These are phyloP conservation scores for Echeveria elegans DNA, from an alignment of 164 flowering plant genomes.

Conservation along the genomic window DNA sequence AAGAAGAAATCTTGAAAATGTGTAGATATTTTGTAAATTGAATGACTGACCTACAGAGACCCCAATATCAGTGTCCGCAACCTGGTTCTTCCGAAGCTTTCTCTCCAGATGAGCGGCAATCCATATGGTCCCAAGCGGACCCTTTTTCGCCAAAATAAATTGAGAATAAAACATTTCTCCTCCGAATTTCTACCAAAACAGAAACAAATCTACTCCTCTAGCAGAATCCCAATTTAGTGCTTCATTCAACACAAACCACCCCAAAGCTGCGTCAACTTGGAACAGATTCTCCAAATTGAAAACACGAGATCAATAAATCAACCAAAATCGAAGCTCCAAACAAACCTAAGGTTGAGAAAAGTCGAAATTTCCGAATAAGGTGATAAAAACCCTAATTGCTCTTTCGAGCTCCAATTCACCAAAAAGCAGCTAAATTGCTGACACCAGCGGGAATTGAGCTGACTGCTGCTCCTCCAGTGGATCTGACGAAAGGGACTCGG, in stretches of 20 bases:
- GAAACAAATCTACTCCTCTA: neutral
- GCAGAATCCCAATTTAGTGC: neutral
- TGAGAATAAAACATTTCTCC: slow-evolving; percentile 91
- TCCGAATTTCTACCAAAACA: neutral
- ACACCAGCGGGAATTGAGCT: neutral
- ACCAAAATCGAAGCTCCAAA: neutral
- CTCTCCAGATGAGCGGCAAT: slow-evolving; percentile 98
- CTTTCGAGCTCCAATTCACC: neutral
- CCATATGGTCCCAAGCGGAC: slow-evolving; percentile 98
- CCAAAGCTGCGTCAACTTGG: neutral
- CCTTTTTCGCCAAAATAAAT: slow-evolving; percentile 96
- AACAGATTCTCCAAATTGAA: neutral
- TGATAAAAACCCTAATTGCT: neutral
- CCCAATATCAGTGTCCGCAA: slow-evolving; percentile 96
- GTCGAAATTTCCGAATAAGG: neutral
- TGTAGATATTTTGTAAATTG: too few species aligned
- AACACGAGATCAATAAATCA: neutral
- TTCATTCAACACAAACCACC: neutral
- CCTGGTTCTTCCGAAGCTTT: slow-evolving; percentile 95
- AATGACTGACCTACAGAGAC: slow-evolving; percentile 72
- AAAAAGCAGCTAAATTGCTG: neutral
- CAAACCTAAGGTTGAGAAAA: neutral
- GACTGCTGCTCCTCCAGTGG: neutral
- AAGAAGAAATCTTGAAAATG: neutral
- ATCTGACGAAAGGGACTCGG: neutral